Base-by-base conservation (phyloP, 2,329 filamentous ascomycete species). In the Pseudohalonectria lignicola region DNA sequence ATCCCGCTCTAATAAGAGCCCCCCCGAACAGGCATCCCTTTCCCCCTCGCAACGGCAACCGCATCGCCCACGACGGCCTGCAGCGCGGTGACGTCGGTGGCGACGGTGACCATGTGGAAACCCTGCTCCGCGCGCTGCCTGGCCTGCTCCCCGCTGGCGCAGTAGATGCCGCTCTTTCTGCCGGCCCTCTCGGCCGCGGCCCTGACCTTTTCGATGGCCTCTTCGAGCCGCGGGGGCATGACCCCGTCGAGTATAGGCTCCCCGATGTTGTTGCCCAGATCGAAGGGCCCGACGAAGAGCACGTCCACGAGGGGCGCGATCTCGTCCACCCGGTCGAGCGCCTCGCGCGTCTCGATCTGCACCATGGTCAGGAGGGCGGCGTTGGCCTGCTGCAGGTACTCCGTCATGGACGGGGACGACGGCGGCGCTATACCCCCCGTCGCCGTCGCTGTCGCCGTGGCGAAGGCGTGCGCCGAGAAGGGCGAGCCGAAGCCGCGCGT, bases 341-440 rank as follows among this genome's bases (percentile, higher is more conserved):
- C 76, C 51, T 79, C 76, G 43, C 63, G 61, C 1, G 78, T 81
- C 58, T 82, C 78, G 37, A 82, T 81, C 53, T 82, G 78, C 10
- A 81, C 74, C 59, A 80, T 77, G 13, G 73, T 79, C 41, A 82
- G 52, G 17, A 82, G 62, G 21, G 65, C 64, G 8, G 65, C 62
- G 48, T 76, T 76, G 34, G 71, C 71, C 17, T 71, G 63, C 46
- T 72, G 64, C 36, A 76, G 63, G 44, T 76, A 77, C 42, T 73
- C 68, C 11, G 67, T 66, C 43, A 69, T 64, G 10, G 59, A 64
- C n/a, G 69, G 61, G n/a, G n/a, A n/a, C n/a, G n/a, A n/a, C n/a
- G n/a, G n/a, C n/a, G n/a, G n/a, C n/a, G n/a, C n/a, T n/a, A n/a
- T n/a, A n/a, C n/a, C n/a, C n/a, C n/a, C n/a, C n/a, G n/a, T n/a